Evolutionary conservation across 2,329 filamentous ascomycete genomes (phyloP), one percentile per base, ranked within the genome.

Genomic region (Aspergillus spinulosporus): DNA sequence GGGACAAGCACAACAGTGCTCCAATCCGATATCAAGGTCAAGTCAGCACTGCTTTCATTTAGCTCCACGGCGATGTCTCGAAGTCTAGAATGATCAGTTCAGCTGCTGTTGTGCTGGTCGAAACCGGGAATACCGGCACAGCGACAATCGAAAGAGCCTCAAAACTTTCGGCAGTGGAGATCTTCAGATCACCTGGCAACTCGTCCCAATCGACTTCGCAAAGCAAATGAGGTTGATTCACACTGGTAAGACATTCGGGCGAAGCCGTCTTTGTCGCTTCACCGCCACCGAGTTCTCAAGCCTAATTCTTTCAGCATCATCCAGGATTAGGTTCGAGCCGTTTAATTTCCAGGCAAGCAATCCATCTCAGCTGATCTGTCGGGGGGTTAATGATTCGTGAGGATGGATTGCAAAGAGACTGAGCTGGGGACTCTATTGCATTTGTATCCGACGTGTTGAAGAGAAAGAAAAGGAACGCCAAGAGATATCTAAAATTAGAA

Each of bases 401-500:
- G 9, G 40, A 44, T 29, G 31, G n/a, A 11, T 44, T 36, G 49
- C 29, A 43, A 45, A 44, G 49, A 45, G 15, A 26, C 42, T 31
- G 50, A 29, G 5, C 29, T 11, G 9, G 44, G 15, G 29, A 47
- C 2, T n/a, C 29, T 31, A 15, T 8, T 11, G 11, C 44, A 37
- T 52, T 40, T 52, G 50, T 52, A 46, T 12, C 15, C 12, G 42
- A 32, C 26, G 15, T 32, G 15, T 26, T 37, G 15, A 21, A 21
- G 21, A 21, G 31, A 12, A 29, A 21, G 29, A 14, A 31, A 31
- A 26, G 29, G 29, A 31, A 11, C 26, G 49, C 49, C 49, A 52
- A 52, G 49, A 40, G 34, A 12, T 6, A 28, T 52, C 50, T 47
- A 52, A 46, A 52, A 52, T 39, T 52, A 52, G 50, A 28, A 36